A percentile compares a stretch with the other conserved stretches of the same genome.
These are phyloP conservation scores for Globisporangium solare DNA, from an alignment of 352 stramenopile species.

Conservation along the genomic window DNA sequence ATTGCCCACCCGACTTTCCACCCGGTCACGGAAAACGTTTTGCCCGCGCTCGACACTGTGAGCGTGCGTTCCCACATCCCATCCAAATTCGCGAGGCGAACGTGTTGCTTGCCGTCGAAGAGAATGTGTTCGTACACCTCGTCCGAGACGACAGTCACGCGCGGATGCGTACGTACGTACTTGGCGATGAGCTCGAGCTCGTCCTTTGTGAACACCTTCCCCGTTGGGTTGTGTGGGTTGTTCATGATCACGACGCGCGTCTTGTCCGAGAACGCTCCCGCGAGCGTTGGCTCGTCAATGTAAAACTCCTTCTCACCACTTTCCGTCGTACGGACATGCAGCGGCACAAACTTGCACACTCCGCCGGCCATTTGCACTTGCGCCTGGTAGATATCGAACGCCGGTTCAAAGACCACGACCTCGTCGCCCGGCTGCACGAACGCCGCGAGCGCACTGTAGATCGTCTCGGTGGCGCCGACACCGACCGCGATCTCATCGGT, in stretches of 20 bases:
- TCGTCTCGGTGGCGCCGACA: conserved; percentile 92
- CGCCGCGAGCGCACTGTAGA: conserved; percentile 91
- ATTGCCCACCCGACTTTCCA: conserved; percentile 93
- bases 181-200: conserved; percentile 94
- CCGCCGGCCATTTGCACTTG: conserved; percentile 84
- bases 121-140: conserved; percentile 99
- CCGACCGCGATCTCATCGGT: conserved; percentile 92
- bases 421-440: conserved; percentile 94
- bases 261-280: conserved; percentile 84
- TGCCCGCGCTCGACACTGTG: conserved; percentile 88
- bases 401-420: conserved; percentile 96
- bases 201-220: conserved; percentile 93
- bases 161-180: conserved; percentile 74
- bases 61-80: conserved; percentile 86
- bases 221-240: conserved; percentile 98
- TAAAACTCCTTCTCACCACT: conserved; percentile 58
- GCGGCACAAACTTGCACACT: conserved; percentile 78
- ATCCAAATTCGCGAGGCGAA: conserved; percentile 71
- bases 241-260: conserved; percentile 97
- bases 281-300: conserved; percentile 85
- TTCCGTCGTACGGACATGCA: conserved; percentile 43
- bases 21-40: conserved; percentile 92
- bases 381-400: conserved; percentile 96
- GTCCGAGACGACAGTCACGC: conserved; percentile 94
- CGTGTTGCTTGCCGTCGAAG: conserved; percentile 71